Base-by-base conservation (phyloP, 495 filamentous ascomycete genomes). In the Xylaria curta region DNA sequence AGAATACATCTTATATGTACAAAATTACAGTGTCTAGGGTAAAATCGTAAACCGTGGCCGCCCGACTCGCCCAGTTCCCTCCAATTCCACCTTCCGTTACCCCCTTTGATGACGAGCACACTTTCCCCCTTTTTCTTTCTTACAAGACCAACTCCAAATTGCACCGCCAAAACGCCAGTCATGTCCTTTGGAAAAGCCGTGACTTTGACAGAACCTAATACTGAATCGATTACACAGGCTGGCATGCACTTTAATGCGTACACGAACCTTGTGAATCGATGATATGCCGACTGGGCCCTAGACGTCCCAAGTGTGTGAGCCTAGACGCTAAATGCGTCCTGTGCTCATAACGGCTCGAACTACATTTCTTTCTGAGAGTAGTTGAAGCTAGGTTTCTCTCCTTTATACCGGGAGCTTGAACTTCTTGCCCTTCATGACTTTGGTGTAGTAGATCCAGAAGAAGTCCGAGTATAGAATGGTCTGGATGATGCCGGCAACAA, bases 361-460 rank as follows among this genome's bases (percentile, higher is more conserved):
- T 10, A 40, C 26, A 33, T n/a, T 63, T 36, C 36, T 24, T 60
- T n/a, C 21, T 17, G 9, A 46, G 42, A 31, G 36, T 31, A 56
- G 53, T 12, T 44, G 7, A 28, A 58, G 47, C 19, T 71, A 58
- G 12, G 1, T 33, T 21, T 33, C 6, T 24, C 51, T 24, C 33
- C 60, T 51, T 84, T 87, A 96, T 73, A 95, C 93, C 19, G 93
- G 93, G 65, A 96, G 83, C 80, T 93, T 93, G 79, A 96, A 96
- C 82, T 92, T 94, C 87, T 93, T 92, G 64, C 93, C 93, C 82
- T 94, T 93, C 85, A 95, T 83, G 49, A 96, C 90, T 83, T 97
- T 97, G 54, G 91, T 97, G 81, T 97, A 99, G 82, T 99, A 99
- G 73, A 99, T 97, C 86, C 93, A 99, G 87, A 99, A 99, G 85